Evolutionary conservation across 1,139 yeast species (phyloP).

Genomic region (Sugiyamaella sp.): DNA sequence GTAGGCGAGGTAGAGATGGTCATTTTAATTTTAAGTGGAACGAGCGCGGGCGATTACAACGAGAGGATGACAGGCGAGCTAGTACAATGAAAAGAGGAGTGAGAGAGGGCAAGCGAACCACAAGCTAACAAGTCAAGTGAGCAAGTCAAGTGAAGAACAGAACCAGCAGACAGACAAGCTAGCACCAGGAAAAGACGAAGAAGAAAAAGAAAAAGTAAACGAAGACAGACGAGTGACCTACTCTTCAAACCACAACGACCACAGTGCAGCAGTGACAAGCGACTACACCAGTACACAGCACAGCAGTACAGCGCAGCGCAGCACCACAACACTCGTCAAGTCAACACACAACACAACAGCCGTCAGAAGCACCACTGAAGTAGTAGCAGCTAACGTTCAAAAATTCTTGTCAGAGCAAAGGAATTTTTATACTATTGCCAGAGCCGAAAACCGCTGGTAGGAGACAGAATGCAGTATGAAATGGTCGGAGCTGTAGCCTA

Average conservation of each 20-base stretch:
- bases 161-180: neutral
- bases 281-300: neutral
- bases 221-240: too few species aligned
- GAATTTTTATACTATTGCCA: neutral
- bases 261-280: neutral
- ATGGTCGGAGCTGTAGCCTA: neutral
- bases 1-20: conserved; percentile 6
- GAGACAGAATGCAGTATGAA: conserved; percentile 3
- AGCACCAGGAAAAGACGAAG: neutral
- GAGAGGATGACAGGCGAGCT: neutral
- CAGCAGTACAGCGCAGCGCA: neutral
- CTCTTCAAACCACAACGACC: neutral
- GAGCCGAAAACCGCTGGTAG: conserved; percentile 6
- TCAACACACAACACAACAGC: neutral
- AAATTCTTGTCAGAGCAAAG: neutral
- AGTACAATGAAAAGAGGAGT: neutral
- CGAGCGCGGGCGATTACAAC: too few species aligned
- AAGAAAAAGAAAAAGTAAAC: too few species aligned
- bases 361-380: too few species aligned
- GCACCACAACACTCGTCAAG: neutral
- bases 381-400: too few species aligned
- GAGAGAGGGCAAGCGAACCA: neutral
- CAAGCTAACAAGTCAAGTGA: neutral
- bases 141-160: neutral
- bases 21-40: too few species aligned